phyloP scores from a whole-genome alignment of 1,284 basidiomycete genomes.

The Rhodotorula sp. region DNA sequence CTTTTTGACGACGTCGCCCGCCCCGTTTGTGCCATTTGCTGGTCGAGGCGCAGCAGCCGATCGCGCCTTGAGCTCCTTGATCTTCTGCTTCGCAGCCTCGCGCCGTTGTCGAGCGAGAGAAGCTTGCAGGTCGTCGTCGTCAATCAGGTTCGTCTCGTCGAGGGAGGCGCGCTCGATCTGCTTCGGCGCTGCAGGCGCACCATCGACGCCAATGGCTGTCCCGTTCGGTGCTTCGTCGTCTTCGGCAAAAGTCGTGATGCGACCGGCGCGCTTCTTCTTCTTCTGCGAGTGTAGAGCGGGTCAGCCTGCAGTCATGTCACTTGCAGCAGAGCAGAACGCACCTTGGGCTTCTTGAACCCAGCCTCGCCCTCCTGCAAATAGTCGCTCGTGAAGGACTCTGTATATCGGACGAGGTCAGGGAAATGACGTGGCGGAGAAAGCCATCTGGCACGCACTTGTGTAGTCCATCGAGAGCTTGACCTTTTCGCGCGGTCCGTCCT shows the following conservation, averaged over 20 bases:
- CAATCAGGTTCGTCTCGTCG: slow-evolving; percentile 70
- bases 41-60: slow-evolving; percentile 7
- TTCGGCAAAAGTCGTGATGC: slow-evolving; percentile 54
- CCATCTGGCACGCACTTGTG: slow-evolving; percentile 77
- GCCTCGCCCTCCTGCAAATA: slow-evolving; percentile 87
- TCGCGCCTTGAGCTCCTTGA: slow-evolving; percentile 59
- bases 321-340: slow-evolving; percentile 44
- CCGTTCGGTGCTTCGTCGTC: slow-evolving; percentile 44
- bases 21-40: not conserved
- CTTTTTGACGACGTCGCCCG: slow-evolving; percentile 49
- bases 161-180: slow-evolving; percentile 46
- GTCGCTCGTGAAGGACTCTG: slow-evolving; percentile 84
- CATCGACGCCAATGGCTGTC: slow-evolving; percentile 69
- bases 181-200: slow-evolving; percentile 49
- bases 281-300: slow-evolving; percentile 55
- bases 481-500: slow-evolving; percentile 69
- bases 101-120: slow-evolving; percentile 81
- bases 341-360: slow-evolving; percentile 92
- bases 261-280: slow-evolving; percentile 82
- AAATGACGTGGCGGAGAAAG: too few species aligned
- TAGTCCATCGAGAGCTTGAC: slow-evolving; percentile 82
- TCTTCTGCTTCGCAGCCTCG: slow-evolving; percentile 72
- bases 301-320: too few species aligned
- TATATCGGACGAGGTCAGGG: not conserved
- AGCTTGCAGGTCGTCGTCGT: slow-evolving; percentile 97